A percentile compares a stretch with the other conserved stretches of the same genome.
These are phyloP conservation scores for Lodderomyces orthopsilosis DNA, from an alignment of 1,139 yeast species.

Conservation along the genomic window DNA sequence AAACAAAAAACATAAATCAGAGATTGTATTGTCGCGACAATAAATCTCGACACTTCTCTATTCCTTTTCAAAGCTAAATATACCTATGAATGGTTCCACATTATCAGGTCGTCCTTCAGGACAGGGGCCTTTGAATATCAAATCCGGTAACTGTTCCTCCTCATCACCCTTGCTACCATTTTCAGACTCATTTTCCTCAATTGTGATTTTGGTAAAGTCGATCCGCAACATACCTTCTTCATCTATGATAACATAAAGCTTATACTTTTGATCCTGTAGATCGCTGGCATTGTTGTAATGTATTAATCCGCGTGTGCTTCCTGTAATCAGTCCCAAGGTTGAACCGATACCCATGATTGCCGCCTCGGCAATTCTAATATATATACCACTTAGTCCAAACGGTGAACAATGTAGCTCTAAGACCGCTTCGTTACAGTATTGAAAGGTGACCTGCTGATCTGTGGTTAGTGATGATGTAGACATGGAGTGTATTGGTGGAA, in stretches of 20 bases:
- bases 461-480: slow-evolving; percentile 2
- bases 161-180: slow-evolving; percentile 10
- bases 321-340: slow-evolving; percentile 57
- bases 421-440: slow-evolving; percentile 52
- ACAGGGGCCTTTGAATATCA: slow-evolving; percentile 50
- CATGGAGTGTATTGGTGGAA: neutral
- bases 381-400: slow-evolving; percentile 55
- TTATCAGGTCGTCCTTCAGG: slow-evolving; percentile 55
- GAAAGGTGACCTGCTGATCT: slow-evolving; percentile 31
- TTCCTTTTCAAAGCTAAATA: slow-evolving; percentile 51
- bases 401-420: slow-evolving; percentile 59
- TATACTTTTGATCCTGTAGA: slow-evolving; percentile 47
- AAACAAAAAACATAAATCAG: too few species aligned
- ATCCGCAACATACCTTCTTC: slow-evolving; percentile 49
- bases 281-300: slow-evolving; percentile 53
- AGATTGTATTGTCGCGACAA: neutral
- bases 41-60: neutral
- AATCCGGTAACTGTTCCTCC: slow-evolving; percentile 33
- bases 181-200: slow-evolving; percentile 12
- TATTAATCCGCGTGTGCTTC: slow-evolving; percentile 48
- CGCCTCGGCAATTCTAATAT: slow-evolving; percentile 51
- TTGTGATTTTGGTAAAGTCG: slow-evolving; percentile 50
- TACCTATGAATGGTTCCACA: slow-evolving; percentile 56
- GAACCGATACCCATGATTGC: slow-evolving; percentile 56
- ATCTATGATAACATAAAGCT: slow-evolving; percentile 51